A percentile compares a stretch with the other conserved stretches of the same genome.
phyloP scores from a whole-genome alignment of 2,329 filamentous ascomycete species.

The Alternaria ethzedia region DNA sequence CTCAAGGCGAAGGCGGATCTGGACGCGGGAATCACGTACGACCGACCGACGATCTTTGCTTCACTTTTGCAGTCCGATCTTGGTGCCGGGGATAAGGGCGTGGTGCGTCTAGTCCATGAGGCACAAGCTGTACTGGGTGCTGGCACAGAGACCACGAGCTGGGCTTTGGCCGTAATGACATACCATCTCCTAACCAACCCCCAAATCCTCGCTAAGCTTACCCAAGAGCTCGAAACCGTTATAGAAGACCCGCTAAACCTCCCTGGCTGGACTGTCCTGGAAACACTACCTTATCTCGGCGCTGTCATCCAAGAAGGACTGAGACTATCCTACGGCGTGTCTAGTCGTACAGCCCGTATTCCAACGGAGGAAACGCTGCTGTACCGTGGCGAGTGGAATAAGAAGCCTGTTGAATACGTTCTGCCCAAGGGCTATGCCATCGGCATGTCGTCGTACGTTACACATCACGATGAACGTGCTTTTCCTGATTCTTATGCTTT shows the following conservation, averaged over 20 bases:
- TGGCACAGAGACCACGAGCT: slow-evolving; percentile 45
- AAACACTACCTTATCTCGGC: slow-evolving; percentile 40
- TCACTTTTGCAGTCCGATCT: slow-evolving; percentile 24
- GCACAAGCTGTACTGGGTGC: slow-evolving; percentile 41
- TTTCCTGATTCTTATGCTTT: slow-evolving; percentile 36
- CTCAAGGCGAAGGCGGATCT: slow-evolving; percentile 27
- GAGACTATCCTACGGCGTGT: slow-evolving; percentile 35
- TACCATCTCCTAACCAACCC: slow-evolving; percentile 39
- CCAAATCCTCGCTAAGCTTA: slow-evolving; percentile 28
- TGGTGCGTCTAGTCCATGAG: slow-evolving; percentile 40
- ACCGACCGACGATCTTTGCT: slow-evolving; percentile 32
- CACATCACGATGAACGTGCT: slow-evolving; percentile 30
- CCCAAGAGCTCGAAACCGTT: slow-evolving; percentile 28
- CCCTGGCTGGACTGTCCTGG: slow-evolving; percentile 26
- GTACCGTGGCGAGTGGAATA: slow-evolving; percentile 35
- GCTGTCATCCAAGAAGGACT: slow-evolving; percentile 43
- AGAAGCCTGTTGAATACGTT: slow-evolving; percentile 25
- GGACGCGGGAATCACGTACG: slow-evolving; percentile 31
- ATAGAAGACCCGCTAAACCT: slow-evolving; percentile 21
- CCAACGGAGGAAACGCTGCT: slow-evolving; percentile 31
- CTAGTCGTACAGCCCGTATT: slow-evolving; percentile 32
- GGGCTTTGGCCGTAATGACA: slow-evolving; percentile 33
- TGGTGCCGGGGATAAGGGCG: slow-evolving; percentile 24
- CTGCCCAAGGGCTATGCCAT: slow-evolving; percentile 32
- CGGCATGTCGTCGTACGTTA: slow-evolving; percentile 35